phyloP scores from a whole-genome alignment of 2,329 filamentous ascomycete species.

The Fusarium liriodendri region DNA sequence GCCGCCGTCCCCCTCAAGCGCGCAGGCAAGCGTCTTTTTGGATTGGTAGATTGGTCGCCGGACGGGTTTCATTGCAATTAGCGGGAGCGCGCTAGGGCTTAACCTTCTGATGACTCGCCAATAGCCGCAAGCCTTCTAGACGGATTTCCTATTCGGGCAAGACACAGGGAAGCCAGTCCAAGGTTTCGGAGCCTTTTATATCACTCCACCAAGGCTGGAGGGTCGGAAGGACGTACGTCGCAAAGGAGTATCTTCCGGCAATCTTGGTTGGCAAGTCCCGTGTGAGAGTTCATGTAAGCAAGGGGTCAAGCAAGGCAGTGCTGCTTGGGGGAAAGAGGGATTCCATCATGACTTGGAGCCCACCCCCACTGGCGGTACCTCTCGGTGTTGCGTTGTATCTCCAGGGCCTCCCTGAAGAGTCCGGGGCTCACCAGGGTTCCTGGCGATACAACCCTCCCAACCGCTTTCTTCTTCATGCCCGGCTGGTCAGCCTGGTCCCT shows the following conservation, averaged over 20 bases:
- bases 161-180: slow-evolving; percentile 2
- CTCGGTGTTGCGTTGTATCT: neutral
- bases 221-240: slow-evolving; percentile 14
- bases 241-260: slow-evolving; percentile 10
- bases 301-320: neutral
- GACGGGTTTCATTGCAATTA: slow-evolving; percentile 26
- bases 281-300: neutral
- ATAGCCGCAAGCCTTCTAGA: slow-evolving; percentile 35
- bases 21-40: slow-evolving; percentile 20
- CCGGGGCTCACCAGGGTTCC: slow-evolving; percentile 1
- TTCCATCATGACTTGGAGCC: neutral
- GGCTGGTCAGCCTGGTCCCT: neutral
- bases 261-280: neutral
- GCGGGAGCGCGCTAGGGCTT: slow-evolving; percentile 25
- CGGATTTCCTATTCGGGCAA: slow-evolving; percentile 42
- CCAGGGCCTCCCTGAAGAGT: neutral
- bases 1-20: slow-evolving; percentile 34
- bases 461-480: slow-evolving; percentile 1
- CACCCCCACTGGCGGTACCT: neutral
- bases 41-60: slow-evolving; percentile 23
- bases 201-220: slow-evolving; percentile 26
- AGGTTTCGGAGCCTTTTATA: slow-evolving; percentile 10
- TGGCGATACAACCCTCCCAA: neutral
- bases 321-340: neutral
- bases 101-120: slow-evolving; percentile 28